Evolutionary conservation across 202 grass and related monocot genomes (phyloP), one percentile per base, ranked within the genome.

Genomic region (Cymbopogon flexuosus): DNA sequence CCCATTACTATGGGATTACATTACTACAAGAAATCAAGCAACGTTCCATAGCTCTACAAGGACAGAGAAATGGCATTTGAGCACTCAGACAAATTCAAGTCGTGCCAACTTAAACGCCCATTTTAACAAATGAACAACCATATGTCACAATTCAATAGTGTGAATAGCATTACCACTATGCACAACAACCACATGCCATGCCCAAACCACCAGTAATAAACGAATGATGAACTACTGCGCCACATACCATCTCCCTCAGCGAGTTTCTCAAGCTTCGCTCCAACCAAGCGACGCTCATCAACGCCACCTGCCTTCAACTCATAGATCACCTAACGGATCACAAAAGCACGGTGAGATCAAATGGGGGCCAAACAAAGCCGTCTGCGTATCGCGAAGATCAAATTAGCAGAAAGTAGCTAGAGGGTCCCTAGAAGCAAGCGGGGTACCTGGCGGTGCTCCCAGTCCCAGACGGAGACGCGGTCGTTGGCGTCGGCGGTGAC

Each of bases 371-470:
- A 61, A 82, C 36, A 2, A 29, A 66, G 67, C 60, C 3, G 43
- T 59, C 41, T 65, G 56, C 22, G 63, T 5, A 62, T 9, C 73
- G 76, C 29, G 77, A 54, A n/a, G 54, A 83, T 49, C 47, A 80
- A 76, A 27, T 43, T 68, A 57, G 35, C 65, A 10, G 27, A 19
- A n/a, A n/a, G n/a, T 30, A 63, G 47, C 30, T 11, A 62, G 47
- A 59, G 27, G 16, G 10, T 18, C 5, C 31, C 24, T 8, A 54
- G 3, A 49, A 19, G 29, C 1, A 18, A 37, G 35, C 52, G 6
- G 75, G n/a, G n/a, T 75, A 99, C 92, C 90, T 99, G 96, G 83
- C 96, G 96, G 71, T 99, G 90, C 83, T 99, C 96, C 96, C 96
- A 99, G 51, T 99, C 84, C 96, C 96, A 99, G 12, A 99, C 90